Evolutionary conservation across 164 flowering plant species (phyloP).

Genomic region (Liriodendron chinense): DNA sequence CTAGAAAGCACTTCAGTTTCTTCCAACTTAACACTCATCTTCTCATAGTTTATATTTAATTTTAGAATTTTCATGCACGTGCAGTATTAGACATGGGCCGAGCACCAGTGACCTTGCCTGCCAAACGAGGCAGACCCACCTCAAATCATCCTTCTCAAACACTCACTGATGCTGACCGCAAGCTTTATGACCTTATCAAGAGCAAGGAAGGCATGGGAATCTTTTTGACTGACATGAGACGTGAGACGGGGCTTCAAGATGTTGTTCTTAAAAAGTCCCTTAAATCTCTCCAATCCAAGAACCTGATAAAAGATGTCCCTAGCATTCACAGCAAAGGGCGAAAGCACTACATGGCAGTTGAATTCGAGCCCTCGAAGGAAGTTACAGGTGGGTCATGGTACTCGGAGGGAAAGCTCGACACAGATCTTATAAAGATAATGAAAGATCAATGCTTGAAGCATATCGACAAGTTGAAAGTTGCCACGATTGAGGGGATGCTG

Average conservation of each 20-base stretch:
- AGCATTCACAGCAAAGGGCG: constrained; percentile 44
- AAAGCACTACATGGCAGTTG: constrained; percentile 56
- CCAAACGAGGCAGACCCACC: constrained; percentile 14
- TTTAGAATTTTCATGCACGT: neutral
- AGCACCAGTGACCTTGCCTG: constrained; percentile 6
- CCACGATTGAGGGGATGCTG: constrained; percentile 42
- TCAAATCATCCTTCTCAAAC: neutral
- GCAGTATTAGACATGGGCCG: constrained; percentile 17
- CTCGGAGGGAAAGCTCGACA: constrained; percentile 49
- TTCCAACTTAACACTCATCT: too few species aligned
- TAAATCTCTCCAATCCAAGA: constrained; percentile 38
- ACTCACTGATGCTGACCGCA: constrained; percentile 20
- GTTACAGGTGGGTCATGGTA: constrained; percentile 87
- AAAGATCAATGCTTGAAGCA: constrained; percentile 26
- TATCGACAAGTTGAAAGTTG: constrained; percentile 35
- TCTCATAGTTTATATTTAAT: too few species aligned
- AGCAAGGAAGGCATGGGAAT: constrained; percentile 47
- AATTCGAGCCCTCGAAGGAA: constrained; percentile 71
- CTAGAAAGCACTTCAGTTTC: too few species aligned
- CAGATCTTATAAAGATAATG: constrained; percentile 31
- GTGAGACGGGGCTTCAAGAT: constrained; percentile 28
- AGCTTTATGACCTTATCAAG: constrained; percentile 18
- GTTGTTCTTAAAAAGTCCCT: constrained; percentile 37
- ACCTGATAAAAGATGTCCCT: constrained; percentile 55
- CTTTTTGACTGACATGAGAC: constrained; percentile 38